Conservation (phyloP, 345 rosid species). For the Trapa incisa region DNA sequence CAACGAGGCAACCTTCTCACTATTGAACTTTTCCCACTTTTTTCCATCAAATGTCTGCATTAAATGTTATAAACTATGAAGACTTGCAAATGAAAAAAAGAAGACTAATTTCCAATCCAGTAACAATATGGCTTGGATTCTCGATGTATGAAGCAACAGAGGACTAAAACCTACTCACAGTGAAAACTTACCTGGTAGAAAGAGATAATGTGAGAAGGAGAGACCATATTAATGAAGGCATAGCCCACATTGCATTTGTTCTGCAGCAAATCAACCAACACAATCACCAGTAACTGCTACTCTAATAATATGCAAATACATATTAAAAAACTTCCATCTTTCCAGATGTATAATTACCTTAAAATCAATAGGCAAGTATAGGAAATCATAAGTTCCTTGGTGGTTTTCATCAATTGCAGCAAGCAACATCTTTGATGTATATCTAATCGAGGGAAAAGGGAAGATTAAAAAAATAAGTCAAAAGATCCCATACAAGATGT, state of each 20-base stretch:
- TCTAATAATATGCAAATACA: background rate
- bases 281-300: background rate
- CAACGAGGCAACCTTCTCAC: slow-evolving; percentile 86
- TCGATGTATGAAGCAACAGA: background rate
- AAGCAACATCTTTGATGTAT: slow-evolving; percentile 90
- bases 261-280: slow-evolving; percentile 31
- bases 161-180: background rate
- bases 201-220: slow-evolving; percentile 76
- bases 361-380: slow-evolving; percentile 84
- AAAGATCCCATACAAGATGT: background rate
- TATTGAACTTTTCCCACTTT: slow-evolving; percentile 94
- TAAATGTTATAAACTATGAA: slow-evolving; percentile 3
- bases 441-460: slow-evolving; percentile 31
- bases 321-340: background rate
- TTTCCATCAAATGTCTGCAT: slow-evolving; percentile 81
- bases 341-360: slow-evolving; percentile 38
- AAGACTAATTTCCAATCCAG: background rate
- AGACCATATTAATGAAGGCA: slow-evolving; percentile 88
- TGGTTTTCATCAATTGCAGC: slow-evolving; percentile 87
- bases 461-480: slow-evolving; percentile 5
- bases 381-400: slow-evolving; percentile 72
- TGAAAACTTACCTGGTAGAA: slow-evolving; percentile 55
- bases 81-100: background rate
- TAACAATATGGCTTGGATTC: background rate
- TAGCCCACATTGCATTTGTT: slow-evolving; percentile 98